These are phyloP conservation scores for Barnettozyma wickerhamii DNA, from an alignment of 805 yeast species.

Conservation along the genomic window DNA sequence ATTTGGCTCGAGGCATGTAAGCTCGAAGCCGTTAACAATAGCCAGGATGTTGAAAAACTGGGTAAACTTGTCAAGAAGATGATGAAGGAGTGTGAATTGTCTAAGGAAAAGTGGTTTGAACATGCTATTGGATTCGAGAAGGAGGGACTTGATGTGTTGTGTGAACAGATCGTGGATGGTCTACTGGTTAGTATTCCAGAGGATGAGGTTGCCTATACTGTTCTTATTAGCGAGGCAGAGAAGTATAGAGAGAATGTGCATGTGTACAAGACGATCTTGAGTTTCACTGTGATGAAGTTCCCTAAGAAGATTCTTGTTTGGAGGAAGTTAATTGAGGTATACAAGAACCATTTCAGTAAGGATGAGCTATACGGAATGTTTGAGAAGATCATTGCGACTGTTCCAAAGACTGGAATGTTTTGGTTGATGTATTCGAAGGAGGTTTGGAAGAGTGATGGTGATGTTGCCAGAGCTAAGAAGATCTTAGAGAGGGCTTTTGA, in stretches of 20 bases:
- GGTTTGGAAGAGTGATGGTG: constrained; percentile 44
- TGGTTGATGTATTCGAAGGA: constrained; percentile 73
- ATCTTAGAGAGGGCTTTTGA: constrained; percentile 48
- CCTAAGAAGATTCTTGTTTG: constrained; percentile 48
- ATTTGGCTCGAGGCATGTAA: constrained; percentile 71
- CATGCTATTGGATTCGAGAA: constrained; percentile 52
- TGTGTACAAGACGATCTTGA: constrained; percentile 38
- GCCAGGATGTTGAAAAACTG: constrained; percentile 38
- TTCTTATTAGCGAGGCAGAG: constrained; percentile 24
- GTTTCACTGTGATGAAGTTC: constrained; percentile 38
- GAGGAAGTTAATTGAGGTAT: constrained; percentile 39
- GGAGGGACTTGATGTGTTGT: constrained; percentile 41
- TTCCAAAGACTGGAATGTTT: constrained; percentile 48
- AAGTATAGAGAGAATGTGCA: constrained; percentile 19
- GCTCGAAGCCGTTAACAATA: constrained; percentile 53
- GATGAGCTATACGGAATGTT: constrained; percentile 40
- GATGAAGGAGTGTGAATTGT: constrained; percentile 35
- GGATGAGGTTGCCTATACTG: constrained; percentile 26
- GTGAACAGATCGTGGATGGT: constrained; percentile 48
- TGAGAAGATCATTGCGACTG: constrained; percentile 45
- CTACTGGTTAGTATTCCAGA: constrained; percentile 26
- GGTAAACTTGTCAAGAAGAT: constrained; percentile 47
- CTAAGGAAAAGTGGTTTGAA: constrained; percentile 47
- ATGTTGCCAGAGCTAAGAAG: constrained; percentile 46
- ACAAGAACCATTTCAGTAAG: constrained; percentile 26